These are phyloP conservation scores for Sporothrix euskadiensis DNA, from an alignment of 2,329 filamentous ascomycete genomes.

Conservation along the genomic window DNA sequence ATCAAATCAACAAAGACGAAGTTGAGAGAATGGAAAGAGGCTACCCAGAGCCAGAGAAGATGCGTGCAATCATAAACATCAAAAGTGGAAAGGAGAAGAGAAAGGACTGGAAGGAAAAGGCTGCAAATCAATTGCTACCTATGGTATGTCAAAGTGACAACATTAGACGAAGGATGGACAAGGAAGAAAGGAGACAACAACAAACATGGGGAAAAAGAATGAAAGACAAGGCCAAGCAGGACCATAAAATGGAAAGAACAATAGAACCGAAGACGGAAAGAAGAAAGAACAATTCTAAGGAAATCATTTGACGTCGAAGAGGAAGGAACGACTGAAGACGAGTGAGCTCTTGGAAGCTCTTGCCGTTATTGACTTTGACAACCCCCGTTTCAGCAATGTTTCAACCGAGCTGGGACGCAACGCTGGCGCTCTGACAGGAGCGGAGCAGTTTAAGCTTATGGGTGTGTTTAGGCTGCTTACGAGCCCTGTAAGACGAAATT, in stretches of 20 bases:
- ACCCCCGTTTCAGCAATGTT: conserved; percentile 14
- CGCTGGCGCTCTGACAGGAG: neutral
- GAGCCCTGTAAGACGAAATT: neutral
- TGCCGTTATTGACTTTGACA: neutral
- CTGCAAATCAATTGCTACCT: conserved; percentile 1
- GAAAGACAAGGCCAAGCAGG: neutral
- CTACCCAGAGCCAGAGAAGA: neutral
- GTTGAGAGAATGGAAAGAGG: neutral
- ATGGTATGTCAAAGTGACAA: neutral
- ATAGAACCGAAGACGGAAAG: neutral
- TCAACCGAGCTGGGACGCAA: neutral
- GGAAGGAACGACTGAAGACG: neutral
- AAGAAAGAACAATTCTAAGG: neutral
- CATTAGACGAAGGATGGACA: neutral
- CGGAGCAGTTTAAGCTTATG: neutral
- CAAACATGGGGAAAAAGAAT: neutral
- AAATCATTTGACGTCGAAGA: neutral
- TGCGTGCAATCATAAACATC: neutral
- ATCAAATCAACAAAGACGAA: neutral
- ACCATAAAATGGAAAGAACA: neutral
- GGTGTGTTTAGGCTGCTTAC: neutral
- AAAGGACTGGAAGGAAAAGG: neutral
- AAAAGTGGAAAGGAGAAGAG: neutral
- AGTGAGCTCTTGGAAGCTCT: neutral
- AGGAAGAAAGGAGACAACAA: neutral